Evolutionary conservation across 768 basidiomycete species (phyloP).

Genomic region (Kwoniella dejecticola): DNA sequence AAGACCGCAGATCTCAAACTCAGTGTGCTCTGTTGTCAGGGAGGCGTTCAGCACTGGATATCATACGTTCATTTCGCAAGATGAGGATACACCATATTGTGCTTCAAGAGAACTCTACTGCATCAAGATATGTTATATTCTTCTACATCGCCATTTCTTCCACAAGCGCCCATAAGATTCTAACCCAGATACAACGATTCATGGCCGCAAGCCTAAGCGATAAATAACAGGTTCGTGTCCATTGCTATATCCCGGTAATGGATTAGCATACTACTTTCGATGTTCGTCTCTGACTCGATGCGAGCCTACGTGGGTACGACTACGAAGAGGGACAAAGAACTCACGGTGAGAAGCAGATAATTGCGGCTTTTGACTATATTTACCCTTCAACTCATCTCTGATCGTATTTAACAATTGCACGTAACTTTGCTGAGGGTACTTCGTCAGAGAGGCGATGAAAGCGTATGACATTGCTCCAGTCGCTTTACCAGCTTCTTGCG

Average conservation of each 20-base stretch:
- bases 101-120: too few relatives aligned
- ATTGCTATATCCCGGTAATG: slow-evolving; percentile 39
- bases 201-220: slow-evolving; percentile 21
- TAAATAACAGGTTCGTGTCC: slow-evolving; percentile 55
- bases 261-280: background rate
- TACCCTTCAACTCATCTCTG: slow-evolving; percentile 56
- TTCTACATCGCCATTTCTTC: too few relatives aligned
- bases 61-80: too few relatives aligned
- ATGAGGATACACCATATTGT: too few relatives aligned
- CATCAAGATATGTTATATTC: too few relatives aligned
- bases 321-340: slow-evolving; percentile 5
- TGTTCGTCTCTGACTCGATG: too few relatives aligned
- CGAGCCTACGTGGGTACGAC: too few relatives aligned
- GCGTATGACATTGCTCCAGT: slow-evolving; percentile 61
- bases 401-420: slow-evolving; percentile 56
- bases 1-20: too few relatives aligned
- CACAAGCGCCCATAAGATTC: background rate
- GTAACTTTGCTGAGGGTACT: slow-evolving; percentile 56
- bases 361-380: slow-evolving; percentile 59
- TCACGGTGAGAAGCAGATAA: slow-evolving; percentile 53
- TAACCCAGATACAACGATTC: background rate
- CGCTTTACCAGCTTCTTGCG: slow-evolving; percentile 58
- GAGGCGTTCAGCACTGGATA: too few relatives aligned
- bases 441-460: slow-evolving; percentile 55
- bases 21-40: too few relatives aligned